Percentiles rank a stretch among this genome's conserved stretches.
phyloP scores from a whole-genome alignment of 164 flowering plant genomes.

The Vitis rotundifolia region DNA sequence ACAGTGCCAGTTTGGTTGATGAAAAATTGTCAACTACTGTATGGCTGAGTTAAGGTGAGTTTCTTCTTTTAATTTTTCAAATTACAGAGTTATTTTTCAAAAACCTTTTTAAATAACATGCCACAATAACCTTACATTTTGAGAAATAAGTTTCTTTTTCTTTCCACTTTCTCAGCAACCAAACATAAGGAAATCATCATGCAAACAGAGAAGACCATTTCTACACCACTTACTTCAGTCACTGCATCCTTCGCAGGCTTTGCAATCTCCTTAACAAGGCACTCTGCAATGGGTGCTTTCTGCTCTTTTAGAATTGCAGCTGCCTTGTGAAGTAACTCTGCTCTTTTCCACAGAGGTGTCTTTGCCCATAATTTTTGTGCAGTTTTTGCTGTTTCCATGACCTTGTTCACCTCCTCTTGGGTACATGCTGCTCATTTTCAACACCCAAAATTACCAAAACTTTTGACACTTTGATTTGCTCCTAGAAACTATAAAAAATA shows the following conservation, averaged over 20 bases:
- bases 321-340: slow-evolving; percentile 97
- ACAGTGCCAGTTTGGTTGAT: too few species aligned
- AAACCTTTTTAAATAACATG: too few species aligned
- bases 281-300: slow-evolving; percentile 90
- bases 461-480: neutral
- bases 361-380: slow-evolving; percentile 95
- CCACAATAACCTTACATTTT: too few species aligned
- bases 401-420: slow-evolving; percentile 96
- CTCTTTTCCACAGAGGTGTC: slow-evolving; percentile 96
- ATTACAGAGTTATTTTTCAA: too few species aligned
- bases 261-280: slow-evolving; percentile 94
- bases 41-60: too few species aligned
- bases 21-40: too few species aligned
- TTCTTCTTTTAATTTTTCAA: too few species aligned
- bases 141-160: too few species aligned
- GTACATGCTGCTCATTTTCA: slow-evolving; percentile 67
- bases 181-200: too few species aligned
- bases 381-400: slow-evolving; percentile 73
- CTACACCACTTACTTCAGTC: slow-evolving; percentile 61
- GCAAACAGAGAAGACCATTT: neutral
- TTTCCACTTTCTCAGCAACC: too few species aligned
- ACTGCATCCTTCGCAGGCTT: slow-evolving; percentile 98
- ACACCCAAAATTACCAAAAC: too few species aligned
- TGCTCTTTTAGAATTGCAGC: slow-evolving; percentile 91
- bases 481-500: neutral